These are phyloP conservation scores for Pestalotiopsis sp. DNA, from an alignment of 2,329 filamentous ascomycete species.

Conservation along the genomic window DNA sequence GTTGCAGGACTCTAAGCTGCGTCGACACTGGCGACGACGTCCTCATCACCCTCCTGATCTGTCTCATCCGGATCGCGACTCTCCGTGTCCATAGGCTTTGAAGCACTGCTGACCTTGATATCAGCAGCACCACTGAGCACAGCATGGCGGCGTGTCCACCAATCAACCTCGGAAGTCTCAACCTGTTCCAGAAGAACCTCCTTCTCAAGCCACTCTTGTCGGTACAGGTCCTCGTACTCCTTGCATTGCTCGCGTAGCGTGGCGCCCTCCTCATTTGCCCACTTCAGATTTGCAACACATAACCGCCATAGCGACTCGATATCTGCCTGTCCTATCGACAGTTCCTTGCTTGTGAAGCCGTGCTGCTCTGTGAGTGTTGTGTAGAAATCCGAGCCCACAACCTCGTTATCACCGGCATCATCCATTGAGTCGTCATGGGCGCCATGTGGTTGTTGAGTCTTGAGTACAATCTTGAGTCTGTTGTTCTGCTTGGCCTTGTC, in stretches of 20 bases:
- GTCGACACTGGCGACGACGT: neutral
- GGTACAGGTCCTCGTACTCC: conserved; percentile 66
- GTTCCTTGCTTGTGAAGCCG: conserved; percentile 68
- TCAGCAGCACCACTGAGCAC: conserved; percentile 53
- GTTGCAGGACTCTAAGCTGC: neutral
- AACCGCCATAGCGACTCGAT: conserved; percentile 66
- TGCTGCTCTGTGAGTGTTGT: conserved; percentile 58
- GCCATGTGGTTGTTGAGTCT: conserved; percentile 60
- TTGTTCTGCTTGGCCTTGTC: conserved; percentile 43
- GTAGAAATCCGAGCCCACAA: conserved; percentile 61
- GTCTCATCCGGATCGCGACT: conserved; percentile 6
- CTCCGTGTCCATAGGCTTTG: neutral
- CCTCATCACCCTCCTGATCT: conserved; percentile 8
- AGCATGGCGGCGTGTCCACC: conserved; percentile 60
- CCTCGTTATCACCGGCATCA: conserved; percentile 57
- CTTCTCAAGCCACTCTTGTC: conserved; percentile 78
- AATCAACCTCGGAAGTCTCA: conserved; percentile 67
- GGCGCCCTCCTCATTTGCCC: conserved; percentile 71
- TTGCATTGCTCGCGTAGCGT: conserved; percentile 67
- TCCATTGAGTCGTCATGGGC: conserved; percentile 58
- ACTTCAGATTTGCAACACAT: conserved; percentile 71
- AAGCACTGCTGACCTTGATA: conserved; percentile 37
- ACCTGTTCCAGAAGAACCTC: conserved; percentile 78
- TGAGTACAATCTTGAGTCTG: conserved; percentile 66
- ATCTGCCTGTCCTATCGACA: conserved; percentile 49